Conservation (phyloP, 2,329 filamentous ascomycete species). For the Botrytis deweyae region DNA sequence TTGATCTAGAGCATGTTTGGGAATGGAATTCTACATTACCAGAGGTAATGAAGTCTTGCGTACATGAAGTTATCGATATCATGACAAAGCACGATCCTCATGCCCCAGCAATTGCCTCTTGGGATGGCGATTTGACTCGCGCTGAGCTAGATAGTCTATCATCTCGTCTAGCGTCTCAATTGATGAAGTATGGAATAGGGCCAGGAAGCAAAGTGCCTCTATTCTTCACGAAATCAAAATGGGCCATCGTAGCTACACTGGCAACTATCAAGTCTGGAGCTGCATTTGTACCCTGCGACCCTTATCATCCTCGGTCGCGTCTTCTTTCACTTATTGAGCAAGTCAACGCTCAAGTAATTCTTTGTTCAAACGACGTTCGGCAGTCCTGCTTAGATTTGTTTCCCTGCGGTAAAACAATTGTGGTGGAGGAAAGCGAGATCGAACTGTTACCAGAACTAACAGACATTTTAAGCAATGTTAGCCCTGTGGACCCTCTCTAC, state of each 20-base stretch:
- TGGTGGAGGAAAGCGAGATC: not conserved
- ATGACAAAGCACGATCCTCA: constrained; percentile 22
- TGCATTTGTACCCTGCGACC: constrained; percentile 39
- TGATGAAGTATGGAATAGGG: constrained; percentile 26
- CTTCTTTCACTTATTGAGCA: constrained; percentile 25
- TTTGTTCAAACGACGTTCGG: constrained; percentile 17
- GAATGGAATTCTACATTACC: constrained; percentile 27
- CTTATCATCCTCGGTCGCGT: constrained; percentile 33
- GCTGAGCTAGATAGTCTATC: constrained; percentile 8
- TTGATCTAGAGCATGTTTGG: constrained; percentile 18
- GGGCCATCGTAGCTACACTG: constrained; percentile 37
- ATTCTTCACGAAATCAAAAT: constrained; percentile 38
- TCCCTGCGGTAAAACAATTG: not conserved
- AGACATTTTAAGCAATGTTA: not conserved
- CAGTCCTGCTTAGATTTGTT: not conserved
- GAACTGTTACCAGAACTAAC: not conserved
- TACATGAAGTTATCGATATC: constrained; percentile 30
- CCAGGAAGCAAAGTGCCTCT: constrained; percentile 29
- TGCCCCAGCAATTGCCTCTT: constrained; percentile 18
- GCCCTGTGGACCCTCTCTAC: constrained; percentile 39
- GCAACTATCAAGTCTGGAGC: constrained; percentile 36
- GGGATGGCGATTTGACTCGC: constrained; percentile 13
- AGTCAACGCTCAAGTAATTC: constrained; percentile 18
- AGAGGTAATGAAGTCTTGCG: constrained; percentile 20
- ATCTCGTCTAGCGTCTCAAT: constrained; percentile 14